Conservation (phyloP, 352 stramenopile species). For the Phytophthora tubulina region DNA sequence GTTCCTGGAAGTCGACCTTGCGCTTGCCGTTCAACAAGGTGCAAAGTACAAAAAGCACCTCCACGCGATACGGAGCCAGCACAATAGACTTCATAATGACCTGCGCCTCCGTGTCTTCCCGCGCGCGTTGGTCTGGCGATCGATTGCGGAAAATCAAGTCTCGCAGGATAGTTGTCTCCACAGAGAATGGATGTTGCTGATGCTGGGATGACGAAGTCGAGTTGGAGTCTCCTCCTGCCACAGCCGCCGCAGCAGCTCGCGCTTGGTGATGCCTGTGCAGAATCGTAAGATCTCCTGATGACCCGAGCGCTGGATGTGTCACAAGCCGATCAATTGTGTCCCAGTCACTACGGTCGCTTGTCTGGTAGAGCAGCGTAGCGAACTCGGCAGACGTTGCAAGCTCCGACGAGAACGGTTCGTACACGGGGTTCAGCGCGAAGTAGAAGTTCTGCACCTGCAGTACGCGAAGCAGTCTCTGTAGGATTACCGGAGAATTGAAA, state of each 20-base stretch:
- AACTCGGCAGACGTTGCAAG: constrained; percentile 86
- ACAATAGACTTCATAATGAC: constrained; percentile 95
- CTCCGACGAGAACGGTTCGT: constrained; percentile 85
- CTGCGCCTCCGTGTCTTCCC: constrained; percentile 77
- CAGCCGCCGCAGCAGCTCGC: constrained; percentile 23
- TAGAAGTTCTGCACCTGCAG: constrained; percentile 90
- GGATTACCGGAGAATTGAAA: constrained; percentile 80
- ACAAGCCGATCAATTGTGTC: constrained; percentile 75
- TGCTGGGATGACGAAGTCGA: constrained; percentile 33
- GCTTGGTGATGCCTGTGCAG: constrained; percentile 52
- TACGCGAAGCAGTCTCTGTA: constrained; percentile 78
- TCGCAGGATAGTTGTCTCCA: constrained; percentile 76
- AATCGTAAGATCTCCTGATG: constrained; percentile 63
- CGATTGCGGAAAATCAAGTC: constrained; percentile 80
- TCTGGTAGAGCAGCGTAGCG: constrained; percentile 81
- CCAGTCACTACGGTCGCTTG: constrained; percentile 79
- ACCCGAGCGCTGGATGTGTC: constrained; percentile 54
- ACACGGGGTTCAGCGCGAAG: constrained; percentile 83
- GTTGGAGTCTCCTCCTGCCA: constrained; percentile 13
- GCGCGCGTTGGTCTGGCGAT: constrained; percentile 55
- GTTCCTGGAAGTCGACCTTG: constrained; percentile 94
- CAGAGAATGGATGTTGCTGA: constrained; percentile 58
- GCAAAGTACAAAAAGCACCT: constrained; percentile 97
- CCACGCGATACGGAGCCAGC: constrained; percentile 94
- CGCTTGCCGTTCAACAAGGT: constrained; percentile 95